Percentiles rank a stretch among this genome's conserved stretches.
Evolutionary conservation across 495 filamentous ascomycete species (phyloP).

Genomic region (Podospora pseudocomata): DNA sequence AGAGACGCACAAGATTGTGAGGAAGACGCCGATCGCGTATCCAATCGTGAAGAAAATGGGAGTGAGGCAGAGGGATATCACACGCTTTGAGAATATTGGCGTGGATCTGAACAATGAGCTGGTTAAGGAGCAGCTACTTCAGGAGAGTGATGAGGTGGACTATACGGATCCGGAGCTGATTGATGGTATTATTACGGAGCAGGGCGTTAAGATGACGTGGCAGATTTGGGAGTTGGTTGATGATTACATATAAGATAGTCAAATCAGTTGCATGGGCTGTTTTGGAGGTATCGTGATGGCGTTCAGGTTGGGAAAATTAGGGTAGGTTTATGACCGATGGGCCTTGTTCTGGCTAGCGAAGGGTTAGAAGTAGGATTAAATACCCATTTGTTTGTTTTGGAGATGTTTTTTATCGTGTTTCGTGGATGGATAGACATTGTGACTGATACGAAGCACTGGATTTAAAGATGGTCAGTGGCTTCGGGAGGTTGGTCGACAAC

Average conservation of each 20-base stretch:
- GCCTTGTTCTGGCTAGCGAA: too few relatives aligned
- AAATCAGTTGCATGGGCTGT: too few relatives aligned
- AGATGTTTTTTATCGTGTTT: too few relatives aligned
- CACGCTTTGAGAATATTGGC: constrained; percentile 57
- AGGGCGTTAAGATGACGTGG: constrained; percentile 41
- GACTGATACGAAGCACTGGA: too few relatives aligned
- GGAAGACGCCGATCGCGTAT: constrained; percentile 26
- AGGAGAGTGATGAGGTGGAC: constrained; percentile 59
- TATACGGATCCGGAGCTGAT: constrained; percentile 59
- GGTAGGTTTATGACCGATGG: too few relatives aligned
- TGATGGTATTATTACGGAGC: constrained; percentile 37
- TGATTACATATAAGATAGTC: constrained; percentile 20
- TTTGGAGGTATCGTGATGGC: too few relatives aligned
- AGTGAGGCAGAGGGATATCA: constrained; percentile 68
- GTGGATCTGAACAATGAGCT: constrained; percentile 34
- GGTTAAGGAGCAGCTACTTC: constrained; percentile 22
- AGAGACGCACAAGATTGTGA: constrained; percentile 77
- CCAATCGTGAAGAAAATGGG: constrained; percentile 27
- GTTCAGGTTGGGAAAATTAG: too few relatives aligned
- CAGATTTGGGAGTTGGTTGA: constrained; percentile 38
- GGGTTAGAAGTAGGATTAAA: too few relatives aligned
- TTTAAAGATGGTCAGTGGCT: too few relatives aligned
- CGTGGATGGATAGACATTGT: too few relatives aligned
- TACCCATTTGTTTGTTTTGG: too few relatives aligned
- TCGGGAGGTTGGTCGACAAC: too few relatives aligned